Conservation (phyloP, 257 asterid species). For the Leptodermis oblonga region DNA sequence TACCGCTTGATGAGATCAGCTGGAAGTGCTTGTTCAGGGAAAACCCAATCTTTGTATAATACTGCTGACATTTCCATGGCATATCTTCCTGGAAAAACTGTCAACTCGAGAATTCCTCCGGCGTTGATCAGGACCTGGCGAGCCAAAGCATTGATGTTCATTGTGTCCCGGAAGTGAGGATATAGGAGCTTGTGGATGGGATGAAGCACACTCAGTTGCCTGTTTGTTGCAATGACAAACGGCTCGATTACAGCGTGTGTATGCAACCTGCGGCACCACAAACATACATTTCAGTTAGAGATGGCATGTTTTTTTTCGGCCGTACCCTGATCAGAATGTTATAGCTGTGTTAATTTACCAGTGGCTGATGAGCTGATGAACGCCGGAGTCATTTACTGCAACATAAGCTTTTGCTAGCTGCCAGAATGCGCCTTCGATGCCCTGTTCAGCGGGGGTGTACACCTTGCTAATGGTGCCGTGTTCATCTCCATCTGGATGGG, state of each 20-base stretch:
- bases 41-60: conserved; percentile 28
- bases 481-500: conserved; percentile 53
- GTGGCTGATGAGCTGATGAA: conserved; percentile 68
- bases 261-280: conserved; percentile 19
- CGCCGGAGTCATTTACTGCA: conserved; percentile 58
- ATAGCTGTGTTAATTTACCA: conserved; percentile 37
- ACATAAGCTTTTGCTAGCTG: conserved; percentile 78
- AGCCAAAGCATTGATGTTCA: conserved; percentile 31
- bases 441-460: conserved; percentile 52
- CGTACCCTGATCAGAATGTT: neutral
- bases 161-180: conserved; percentile 34
- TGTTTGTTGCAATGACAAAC: conserved; percentile 32
- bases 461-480: conserved; percentile 52
- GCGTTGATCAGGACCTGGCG: conserved; percentile 25
- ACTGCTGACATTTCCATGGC: conserved; percentile 32
- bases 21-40: conserved; percentile 36
- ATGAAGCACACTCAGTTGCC: conserved; percentile 32
- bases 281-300: neutral
- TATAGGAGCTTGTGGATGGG: conserved; percentile 28
- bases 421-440: conserved; percentile 53
- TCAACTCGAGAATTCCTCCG: conserved; percentile 21
- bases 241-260: conserved; percentile 31
- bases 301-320: too few relatives aligned
- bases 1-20: conserved; percentile 35
- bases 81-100: conserved; percentile 24